phyloP scores from a whole-genome alignment of 2,329 filamentous ascomycete species.

The Boeremia exigua region DNA sequence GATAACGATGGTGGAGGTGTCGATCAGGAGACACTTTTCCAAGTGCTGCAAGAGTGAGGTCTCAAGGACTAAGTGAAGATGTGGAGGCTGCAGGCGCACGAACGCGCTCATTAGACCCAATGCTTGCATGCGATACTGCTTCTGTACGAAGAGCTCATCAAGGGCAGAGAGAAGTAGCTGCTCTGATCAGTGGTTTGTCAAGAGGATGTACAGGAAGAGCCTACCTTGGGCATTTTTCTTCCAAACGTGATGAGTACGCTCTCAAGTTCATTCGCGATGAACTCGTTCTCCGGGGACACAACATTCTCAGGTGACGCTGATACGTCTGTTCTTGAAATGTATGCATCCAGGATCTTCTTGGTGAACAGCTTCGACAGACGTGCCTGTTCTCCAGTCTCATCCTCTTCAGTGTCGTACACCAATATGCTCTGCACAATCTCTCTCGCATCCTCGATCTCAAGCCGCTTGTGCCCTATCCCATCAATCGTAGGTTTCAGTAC shows the following conservation, averaged over 20 bases:
- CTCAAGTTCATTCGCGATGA: constrained; percentile 58
- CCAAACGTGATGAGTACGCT: constrained; percentile 63
- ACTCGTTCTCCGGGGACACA: constrained; percentile 53
- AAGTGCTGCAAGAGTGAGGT: constrained; percentile 75
- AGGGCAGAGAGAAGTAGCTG: constrained; percentile 71
- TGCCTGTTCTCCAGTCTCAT: constrained; percentile 55
- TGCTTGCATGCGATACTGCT: constrained; percentile 67
- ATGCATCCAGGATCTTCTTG: constrained; percentile 57
- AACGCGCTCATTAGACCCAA: constrained; percentile 74
- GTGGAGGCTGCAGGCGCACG: constrained; percentile 77
- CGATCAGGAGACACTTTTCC: constrained; percentile 74
- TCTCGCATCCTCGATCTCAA: constrained; percentile 68
- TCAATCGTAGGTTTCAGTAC: constrained; percentile 64
- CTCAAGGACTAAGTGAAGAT: constrained; percentile 74
- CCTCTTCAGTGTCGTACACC: constrained; percentile 65
- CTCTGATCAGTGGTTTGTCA: constrained; percentile 12
- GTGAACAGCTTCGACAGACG: constrained; percentile 59
- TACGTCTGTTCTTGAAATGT: constrained; percentile 51
- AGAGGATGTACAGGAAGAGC: neutral
- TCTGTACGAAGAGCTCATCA: constrained; percentile 70
- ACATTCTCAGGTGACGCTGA: constrained; percentile 46
- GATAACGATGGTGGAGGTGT: constrained; percentile 79
- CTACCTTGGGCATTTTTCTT: constrained; percentile 70
- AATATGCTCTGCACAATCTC: constrained; percentile 70
- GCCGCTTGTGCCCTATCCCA: constrained; percentile 66